Conservation (phyloP, 257 asterid species). For the Eustoma russellianum region DNA sequence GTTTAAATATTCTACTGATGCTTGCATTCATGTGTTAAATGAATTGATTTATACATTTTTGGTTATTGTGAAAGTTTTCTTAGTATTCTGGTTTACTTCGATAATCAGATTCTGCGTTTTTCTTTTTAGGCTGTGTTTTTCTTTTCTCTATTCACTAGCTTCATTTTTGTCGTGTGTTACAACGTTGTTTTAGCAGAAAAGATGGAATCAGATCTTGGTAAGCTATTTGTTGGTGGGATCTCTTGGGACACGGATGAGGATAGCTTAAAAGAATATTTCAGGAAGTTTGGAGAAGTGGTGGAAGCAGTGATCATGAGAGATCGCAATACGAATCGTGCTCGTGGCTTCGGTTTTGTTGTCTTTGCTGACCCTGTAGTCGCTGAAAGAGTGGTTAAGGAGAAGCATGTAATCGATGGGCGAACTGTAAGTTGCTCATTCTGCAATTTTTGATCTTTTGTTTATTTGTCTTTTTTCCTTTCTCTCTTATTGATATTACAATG, state of each 20-base stretch:
- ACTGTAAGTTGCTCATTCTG: constrained; percentile 32
- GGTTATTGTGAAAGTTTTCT: no score
- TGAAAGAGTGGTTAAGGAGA: constrained; percentile 63
- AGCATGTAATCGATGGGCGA: constrained; percentile 65
- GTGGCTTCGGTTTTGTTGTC: constrained; percentile 75
- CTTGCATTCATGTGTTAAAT: no score
- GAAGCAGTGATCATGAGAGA: constrained; percentile 83
- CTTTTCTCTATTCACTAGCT: no score
- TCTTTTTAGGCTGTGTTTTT: not conserved
- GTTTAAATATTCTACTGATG: no score
- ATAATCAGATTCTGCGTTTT: no score
- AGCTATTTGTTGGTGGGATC: constrained; percentile 80
- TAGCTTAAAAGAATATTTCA: constrained; percentile 57
- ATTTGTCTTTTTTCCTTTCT: not conserved
- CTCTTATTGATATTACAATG: not conserved
- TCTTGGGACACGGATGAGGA: constrained; percentile 91
- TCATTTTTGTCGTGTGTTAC: no score
- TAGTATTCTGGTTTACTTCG: no score
- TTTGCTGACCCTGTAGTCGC: constrained; percentile 59
- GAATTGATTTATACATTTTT: no score
- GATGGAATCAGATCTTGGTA: constrained; percentile 72
- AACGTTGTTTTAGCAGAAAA: constrained; percentile 19
- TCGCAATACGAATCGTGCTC: constrained; percentile 67
- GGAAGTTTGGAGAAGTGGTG: constrained; percentile 53
- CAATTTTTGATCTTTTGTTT: not conserved